A percentile compares a stretch with the other conserved stretches of the same genome.
These are phyloP conservation scores for Crucibulum laeve DNA, from an alignment of 768 basidiomycete genomes.

Conservation along the genomic window DNA sequence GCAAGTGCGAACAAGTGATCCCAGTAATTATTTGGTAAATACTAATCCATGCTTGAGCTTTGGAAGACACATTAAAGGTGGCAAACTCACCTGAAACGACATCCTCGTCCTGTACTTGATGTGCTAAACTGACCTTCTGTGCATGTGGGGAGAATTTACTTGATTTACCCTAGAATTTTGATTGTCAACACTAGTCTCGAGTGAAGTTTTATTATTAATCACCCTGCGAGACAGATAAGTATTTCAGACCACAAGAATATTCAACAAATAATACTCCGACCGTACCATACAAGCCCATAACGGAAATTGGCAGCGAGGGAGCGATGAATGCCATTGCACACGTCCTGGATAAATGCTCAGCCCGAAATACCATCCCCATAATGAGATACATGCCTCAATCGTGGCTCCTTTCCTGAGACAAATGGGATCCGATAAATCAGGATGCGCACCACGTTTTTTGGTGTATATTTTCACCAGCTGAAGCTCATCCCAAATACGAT, in stretches of 20 bases:
- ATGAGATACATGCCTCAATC: constrained; percentile 59
- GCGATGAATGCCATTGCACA: constrained; percentile 91
- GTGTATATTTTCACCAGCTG: constrained; percentile 90
- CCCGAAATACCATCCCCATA: background rate
- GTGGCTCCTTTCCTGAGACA: constrained; percentile 89
- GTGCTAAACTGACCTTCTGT: constrained; percentile 85
- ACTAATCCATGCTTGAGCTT: no score
- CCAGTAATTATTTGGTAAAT: no score
- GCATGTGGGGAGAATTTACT: constrained; percentile 93
- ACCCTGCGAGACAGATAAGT: constrained; percentile 14
- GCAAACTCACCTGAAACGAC: constrained; percentile 76
- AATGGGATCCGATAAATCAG: constrained; percentile 89
- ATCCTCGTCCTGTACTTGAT: constrained; percentile 84
- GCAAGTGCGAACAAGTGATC: no score
- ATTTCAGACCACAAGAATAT: background rate
- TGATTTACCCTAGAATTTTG: constrained; percentile 68
- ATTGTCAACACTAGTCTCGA: background rate
- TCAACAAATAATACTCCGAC: constrained; percentile 18
- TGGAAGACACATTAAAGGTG: background rate
- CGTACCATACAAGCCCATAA: constrained; percentile 90
- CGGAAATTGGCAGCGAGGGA: constrained; percentile 89
- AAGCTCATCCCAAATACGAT: constrained; percentile 78
- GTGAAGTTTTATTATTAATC: constrained; percentile 2
- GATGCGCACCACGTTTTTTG: constrained; percentile 93
- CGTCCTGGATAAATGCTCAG: constrained; percentile 41